phyloP scores from a whole-genome alignment of 106 monocot genomes.

The Allium cepa region DNA sequence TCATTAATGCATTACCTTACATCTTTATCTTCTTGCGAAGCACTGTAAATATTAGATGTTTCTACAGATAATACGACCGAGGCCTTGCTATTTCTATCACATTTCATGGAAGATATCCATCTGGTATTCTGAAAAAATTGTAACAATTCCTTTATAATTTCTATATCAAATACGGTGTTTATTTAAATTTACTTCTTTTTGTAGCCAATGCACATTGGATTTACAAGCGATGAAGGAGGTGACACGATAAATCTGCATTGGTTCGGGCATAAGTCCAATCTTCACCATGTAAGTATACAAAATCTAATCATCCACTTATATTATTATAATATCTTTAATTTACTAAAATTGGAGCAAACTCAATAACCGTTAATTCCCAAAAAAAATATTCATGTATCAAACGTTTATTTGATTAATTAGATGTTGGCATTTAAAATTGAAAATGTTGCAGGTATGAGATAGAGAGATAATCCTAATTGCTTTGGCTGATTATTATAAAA shows the following conservation, averaged over 20 bases:
- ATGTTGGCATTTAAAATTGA: background rate
- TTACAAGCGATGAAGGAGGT: constrained; percentile 61
- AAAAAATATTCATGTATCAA: no score
- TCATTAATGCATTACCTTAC: no score
- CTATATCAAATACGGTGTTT: background rate
- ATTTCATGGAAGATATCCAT: constrained; percentile 80
- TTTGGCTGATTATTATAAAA: constrained; percentile 38
- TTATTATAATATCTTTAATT: no score
- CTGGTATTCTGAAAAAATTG: constrained; percentile 22
- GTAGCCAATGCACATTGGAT: constrained; percentile 78
- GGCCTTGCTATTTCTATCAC: constrained; percentile 59
- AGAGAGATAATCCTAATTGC: constrained; percentile 73
- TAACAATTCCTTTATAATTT: background rate
- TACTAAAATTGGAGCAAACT: no score
- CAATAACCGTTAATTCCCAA: no score
- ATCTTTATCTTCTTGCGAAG: no score
- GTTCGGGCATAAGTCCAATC: constrained; percentile 67
- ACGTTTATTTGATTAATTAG: no score
- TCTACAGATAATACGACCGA: constrained; percentile 62
- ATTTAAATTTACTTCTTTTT: background rate
- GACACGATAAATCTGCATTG: constrained; percentile 53
- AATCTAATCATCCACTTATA: no score
- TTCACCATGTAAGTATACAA: constrained; percentile 55
- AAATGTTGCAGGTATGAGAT: constrained; percentile 48
- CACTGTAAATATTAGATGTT: no score